Evolutionary conservation across 2,329 filamentous ascomycete species (phyloP), one percentile per base, ranked within the genome.

Genomic region (Talaromyces pinophilus): DNA sequence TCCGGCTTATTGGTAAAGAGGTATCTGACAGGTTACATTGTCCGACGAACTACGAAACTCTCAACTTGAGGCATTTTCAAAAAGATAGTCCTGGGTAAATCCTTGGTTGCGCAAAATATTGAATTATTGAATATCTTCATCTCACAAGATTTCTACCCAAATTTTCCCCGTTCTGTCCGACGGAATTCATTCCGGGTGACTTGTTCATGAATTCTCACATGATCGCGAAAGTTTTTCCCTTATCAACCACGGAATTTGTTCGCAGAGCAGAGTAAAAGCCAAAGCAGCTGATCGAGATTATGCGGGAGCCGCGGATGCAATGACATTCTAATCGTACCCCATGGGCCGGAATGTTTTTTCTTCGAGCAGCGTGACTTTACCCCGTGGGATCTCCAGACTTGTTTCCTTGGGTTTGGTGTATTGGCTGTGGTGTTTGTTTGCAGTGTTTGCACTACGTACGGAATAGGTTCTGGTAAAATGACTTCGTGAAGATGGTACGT

Each of bases 361-460:
- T 46, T 28, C 25, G 57, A 44, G 57, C 38, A 42, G 46, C 38
- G 57, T 60, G 57, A 33, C 40, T 28, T 46, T 62, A 62, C 60
- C 60, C 60, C 60, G 35, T 55, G 33, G 61, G 48, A 40, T 63
- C 61, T 63, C 61, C 61, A 63, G 48, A 19, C n/a, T 55, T 1
- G 22, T 40, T 60, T 30, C 57, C 38, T 3, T 42, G 38, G 40
- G 50, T 10, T 33, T 59, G 35, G 3, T 22, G 8, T 17, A 33
- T 7, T 40, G 54, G 1, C n/a, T 8, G 33, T 59, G 33, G 22
- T 42, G 25, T 35, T 4, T 6, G 30, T 59, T 64, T 50, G 62
- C 62, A 35, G n/a, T 40, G 60, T 40, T 57, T 55, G 50, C 48
- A 33, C 5, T 28, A 15, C 13, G 2, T 8, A 1, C 8, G 30